A percentile compares a stretch with the other conserved stretches of the same genome.
Evolutionary conservation across 805 yeast species (phyloP).

Genomic region (Yarrowia sp.): DNA sequence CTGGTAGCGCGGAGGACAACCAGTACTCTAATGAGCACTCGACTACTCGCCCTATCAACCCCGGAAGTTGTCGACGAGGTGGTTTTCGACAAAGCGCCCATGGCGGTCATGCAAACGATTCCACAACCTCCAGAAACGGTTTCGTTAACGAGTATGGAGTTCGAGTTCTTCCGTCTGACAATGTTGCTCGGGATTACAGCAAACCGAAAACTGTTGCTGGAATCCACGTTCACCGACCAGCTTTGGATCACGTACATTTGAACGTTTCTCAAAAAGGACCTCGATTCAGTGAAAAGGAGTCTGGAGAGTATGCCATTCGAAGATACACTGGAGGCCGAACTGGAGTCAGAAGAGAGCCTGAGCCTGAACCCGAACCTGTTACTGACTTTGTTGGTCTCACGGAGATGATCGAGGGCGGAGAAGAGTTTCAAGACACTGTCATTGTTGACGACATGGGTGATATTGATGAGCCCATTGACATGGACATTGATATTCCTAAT

Average conservation of each 20-base stretch:
- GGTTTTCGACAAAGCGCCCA: background rate
- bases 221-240: background rate
- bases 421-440: background rate
- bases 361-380: background rate
- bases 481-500: background rate
- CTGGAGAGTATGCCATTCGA: slow-evolving; percentile 14
- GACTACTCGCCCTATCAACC: background rate
- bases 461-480: background rate
- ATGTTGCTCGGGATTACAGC: background rate
- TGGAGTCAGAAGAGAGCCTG: background rate
- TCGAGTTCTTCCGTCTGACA: slow-evolving; percentile 8
- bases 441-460: background rate
- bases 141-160: slow-evolving; percentile 17
- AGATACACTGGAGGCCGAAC: background rate
- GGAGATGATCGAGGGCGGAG: slow-evolving; percentile 8
- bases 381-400: background rate
- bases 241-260: background rate
- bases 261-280: background rate
- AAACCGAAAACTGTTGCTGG: background rate
- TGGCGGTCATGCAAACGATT: background rate
- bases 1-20: background rate
- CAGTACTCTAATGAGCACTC: background rate
- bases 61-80: background rate
- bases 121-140: background rate
- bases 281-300: background rate